A percentile compares a stretch with the other conserved stretches of the same genome.
Conservation (phyloP, 495 filamentous ascomycete species). For the Penicillium alfredii region DNA sequence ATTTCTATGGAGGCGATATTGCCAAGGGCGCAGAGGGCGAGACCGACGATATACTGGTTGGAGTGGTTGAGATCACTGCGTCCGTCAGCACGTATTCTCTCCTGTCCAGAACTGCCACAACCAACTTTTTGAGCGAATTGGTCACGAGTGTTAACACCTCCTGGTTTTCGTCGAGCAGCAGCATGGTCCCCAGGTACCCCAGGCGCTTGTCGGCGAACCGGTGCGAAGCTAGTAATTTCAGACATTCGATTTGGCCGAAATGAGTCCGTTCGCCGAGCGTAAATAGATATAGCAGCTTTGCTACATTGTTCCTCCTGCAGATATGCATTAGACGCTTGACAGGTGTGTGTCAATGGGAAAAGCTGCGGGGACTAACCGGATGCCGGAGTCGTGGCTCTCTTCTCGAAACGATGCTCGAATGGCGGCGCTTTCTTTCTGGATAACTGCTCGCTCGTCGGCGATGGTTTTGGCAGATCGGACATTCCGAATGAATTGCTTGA, state of each 20-base stretch:
- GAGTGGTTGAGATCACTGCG: constrained; percentile 88
- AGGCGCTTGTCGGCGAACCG: constrained; percentile 97
- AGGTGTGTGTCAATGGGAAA: constrained; percentile 4
- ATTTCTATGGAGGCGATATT: constrained; percentile 98
- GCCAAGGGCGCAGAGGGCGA: constrained; percentile 89
- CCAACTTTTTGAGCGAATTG: constrained; percentile 93
- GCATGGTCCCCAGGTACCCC: constrained; percentile 93
- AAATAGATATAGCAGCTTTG: constrained; percentile 96
- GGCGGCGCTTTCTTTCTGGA: constrained; percentile 97
- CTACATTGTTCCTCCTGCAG: constrained; percentile 94
- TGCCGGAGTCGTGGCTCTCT: constrained; percentile 84
- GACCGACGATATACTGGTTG: constrained; percentile 96
- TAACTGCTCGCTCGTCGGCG: constrained; percentile 94
- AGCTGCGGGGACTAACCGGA: constrained; percentile 54
- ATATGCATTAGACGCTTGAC: constrained; percentile 29
- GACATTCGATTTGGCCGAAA: constrained; percentile 98
- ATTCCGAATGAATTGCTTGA: constrained; percentile 99
- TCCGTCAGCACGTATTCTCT: constrained; percentile 11
- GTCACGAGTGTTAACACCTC: constrained; percentile 96
- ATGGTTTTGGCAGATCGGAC: constrained; percentile 97
- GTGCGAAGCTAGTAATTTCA: constrained; percentile 93
- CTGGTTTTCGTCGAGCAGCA: constrained; percentile 95
- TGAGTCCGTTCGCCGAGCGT: constrained; percentile 97
- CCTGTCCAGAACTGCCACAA: too few species aligned
- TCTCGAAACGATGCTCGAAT: constrained; percentile 96